Base-by-base conservation (phyloP, 768 basidiomycete species). In the Mycena pura region DNA sequence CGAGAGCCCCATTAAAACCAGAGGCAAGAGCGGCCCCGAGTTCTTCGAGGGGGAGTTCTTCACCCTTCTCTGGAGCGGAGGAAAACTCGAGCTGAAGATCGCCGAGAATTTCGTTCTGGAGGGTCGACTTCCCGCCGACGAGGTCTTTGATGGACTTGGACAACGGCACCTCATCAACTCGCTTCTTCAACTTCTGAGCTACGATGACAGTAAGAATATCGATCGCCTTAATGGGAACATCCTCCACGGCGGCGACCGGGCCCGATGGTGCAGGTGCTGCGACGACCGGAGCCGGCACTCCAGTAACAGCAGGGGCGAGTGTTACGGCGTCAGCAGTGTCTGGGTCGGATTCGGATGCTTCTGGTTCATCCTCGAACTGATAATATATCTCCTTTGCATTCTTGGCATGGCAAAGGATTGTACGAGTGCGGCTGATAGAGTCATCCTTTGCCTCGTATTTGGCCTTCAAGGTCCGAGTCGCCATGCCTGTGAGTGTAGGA, bases 121-220 rank as follows among this genome's bases (percentile, higher is more conserved):
- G 82, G 0, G 97, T 99, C 17, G 96, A 99, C 78, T 99, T 99
- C 65, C 97, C 97, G 27, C 95, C 95, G 44, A 97, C 96, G 55
- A 99, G 90, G 69, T 99, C 97, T 77, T 99, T 99, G 82, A 99
- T 95, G 0, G 95, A 91, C 76, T 99, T 99, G 62, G 87, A 84
- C 7, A 95, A 80, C 5, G 95, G 93, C 56, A 99, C 81, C 69
- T 99, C 97, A 47, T 89, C 86, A 27, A 95, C 83, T 55, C 82
- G 85, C 84, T 99, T 99, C 89, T 99, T 99, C 70, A 99, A 79
- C 78, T 99, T 99, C 80, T 99, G 97, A 0, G 97, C 95, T 58
- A 99, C 91, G 73, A 99, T 89, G 65, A 87, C 85, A 53, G 84
- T 83, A 25, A 99, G 85, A 32, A 96, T 90, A 52, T 99, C 97